Evolutionary conservation across 1,284 basidiomycete species (phyloP), one percentile per base, ranked within the genome.

Genomic region (Mycosarcoma mackinlayi): DNA sequence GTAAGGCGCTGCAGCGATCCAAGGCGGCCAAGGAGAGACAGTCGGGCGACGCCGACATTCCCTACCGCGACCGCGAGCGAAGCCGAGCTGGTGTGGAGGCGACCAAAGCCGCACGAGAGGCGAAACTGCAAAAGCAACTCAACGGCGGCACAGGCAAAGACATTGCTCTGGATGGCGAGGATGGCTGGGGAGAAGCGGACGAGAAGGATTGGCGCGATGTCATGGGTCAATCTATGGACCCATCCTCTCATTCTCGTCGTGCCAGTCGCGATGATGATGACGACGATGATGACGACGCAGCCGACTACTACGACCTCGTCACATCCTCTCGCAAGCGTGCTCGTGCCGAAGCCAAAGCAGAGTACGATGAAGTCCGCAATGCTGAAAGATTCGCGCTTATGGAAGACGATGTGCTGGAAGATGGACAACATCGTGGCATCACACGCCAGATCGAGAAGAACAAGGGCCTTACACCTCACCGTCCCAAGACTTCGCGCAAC

Each of bases 381-480:
- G 78, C 61, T 24, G 57, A 70, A 30, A 60, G 78, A 16, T 76
- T 62, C 30, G 65, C 70, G 0, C 66, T 78, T 25, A 70, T 75
- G 54, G 69, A 72, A 35, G 77, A 80, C 31, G 65, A 75, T 3
- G 56, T 42, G 24, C 45, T 80, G 24, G 80, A 73, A 30, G 68
- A 73, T 25, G 80, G 78, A 37, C 73, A 77, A 23, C 79, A 82
- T 56, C 77, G 80, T 28, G 55, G 59, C 27, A 79, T 82, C 58
- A 75, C 76, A 33, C 74, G 80, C 34, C 65, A 70, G 44, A 82
- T 82, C 58, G 79, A 78, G 51, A 82, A 78, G 75, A 82, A 82
- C 74, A 67, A 73, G 41, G 80, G 80, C 27, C 68, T 82, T 27
- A 77, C 77, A 24, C 78, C 75, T 3, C 61, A 69, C 46, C 70